A percentile compares a stretch with the other conserved stretches of the same genome.
Conservation (phyloP, 148 eudicot species). For the Rhododendron mucronatum region DNA sequence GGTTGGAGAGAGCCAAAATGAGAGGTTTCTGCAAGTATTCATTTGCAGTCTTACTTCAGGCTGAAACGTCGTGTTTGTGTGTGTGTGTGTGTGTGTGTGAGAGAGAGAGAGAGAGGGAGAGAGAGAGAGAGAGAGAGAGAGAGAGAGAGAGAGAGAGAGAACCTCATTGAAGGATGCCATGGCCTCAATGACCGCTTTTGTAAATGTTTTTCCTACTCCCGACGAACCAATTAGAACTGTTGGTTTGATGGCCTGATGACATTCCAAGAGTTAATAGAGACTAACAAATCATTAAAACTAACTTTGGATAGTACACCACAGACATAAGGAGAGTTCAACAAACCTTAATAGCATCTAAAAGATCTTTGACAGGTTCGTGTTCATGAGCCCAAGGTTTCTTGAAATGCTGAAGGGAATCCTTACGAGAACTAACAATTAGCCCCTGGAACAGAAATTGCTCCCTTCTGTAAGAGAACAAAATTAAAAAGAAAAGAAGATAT, state of each 20-base stretch:
- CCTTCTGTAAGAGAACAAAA: not conserved
- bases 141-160: conserved; percentile 15
- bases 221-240: conserved; percentile 79
- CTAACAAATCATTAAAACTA: not conserved
- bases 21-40: conserved; percentile 67
- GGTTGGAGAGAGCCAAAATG: conserved; percentile 92
- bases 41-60: not conserved
- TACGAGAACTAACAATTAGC: conserved; percentile 69
- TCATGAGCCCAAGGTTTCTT: conserved; percentile 98
- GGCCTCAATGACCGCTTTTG: conserved; percentile 80
- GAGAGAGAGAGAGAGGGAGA: not conserved
- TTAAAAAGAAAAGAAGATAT: not conserved
- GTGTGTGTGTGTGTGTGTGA: not conserved
- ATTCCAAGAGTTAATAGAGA: not conserved
- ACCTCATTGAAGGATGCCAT: conserved; percentile 83
- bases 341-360: conserved; percentile 77
- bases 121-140: not conserved
- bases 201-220: conserved; percentile 78
- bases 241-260: conserved; percentile 67
- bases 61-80: not conserved
- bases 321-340: conserved; percentile 7
- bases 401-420: conserved; percentile 76
- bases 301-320: not conserved
- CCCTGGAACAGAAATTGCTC: conserved; percentile 47
- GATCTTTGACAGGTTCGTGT: conserved; percentile 63